Conservation (phyloP, 768 basidiomycete genomes). For the Cystobasidium tubakii region DNA sequence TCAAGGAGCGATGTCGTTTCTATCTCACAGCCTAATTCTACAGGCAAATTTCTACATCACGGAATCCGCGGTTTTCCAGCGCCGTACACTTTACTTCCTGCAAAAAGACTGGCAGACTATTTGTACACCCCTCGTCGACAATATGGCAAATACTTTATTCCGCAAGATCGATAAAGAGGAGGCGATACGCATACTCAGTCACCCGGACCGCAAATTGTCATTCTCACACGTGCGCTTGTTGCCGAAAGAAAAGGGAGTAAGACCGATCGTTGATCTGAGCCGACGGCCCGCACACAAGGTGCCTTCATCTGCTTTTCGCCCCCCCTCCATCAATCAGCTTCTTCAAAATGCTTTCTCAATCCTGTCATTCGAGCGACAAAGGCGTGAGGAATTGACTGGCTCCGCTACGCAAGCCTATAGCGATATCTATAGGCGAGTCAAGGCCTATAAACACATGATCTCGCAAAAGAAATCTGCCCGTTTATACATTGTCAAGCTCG, state of each 20-base stretch:
- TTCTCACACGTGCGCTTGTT: constrained; percentile 81
- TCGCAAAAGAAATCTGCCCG: constrained; percentile 58
- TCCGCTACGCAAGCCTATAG: constrained; percentile 76
- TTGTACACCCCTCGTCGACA: constrained; percentile 71
- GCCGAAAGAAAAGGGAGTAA: constrained; percentile 89
- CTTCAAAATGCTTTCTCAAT: constrained; percentile 79
- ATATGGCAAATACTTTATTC: constrained; percentile 68
- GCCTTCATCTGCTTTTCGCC: background rate
- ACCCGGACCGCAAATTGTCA: constrained; percentile 67
- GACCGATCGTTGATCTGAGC: constrained; percentile 89
- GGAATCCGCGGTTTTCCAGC: constrained; percentile 76
- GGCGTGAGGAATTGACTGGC: constrained; percentile 62
- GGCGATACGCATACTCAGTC: constrained; percentile 33
- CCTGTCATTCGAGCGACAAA: constrained; percentile 77
- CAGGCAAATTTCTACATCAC: constrained; percentile 93
- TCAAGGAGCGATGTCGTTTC: background rate
- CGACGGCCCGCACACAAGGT: constrained; percentile 41
- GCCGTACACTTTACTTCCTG: constrained; percentile 80
- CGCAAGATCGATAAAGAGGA: constrained; percentile 57
- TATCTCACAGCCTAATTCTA: background rate
- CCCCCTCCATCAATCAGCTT: constrained; percentile 76
- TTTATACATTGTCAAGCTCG: constrained; percentile 92
- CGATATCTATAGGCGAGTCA: constrained; percentile 71
- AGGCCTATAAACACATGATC: constrained; percentile 59
- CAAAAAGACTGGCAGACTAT: constrained; percentile 88